Conservation (phyloP, 176 grass and related monocot species). For the Avena atlantica region DNA sequence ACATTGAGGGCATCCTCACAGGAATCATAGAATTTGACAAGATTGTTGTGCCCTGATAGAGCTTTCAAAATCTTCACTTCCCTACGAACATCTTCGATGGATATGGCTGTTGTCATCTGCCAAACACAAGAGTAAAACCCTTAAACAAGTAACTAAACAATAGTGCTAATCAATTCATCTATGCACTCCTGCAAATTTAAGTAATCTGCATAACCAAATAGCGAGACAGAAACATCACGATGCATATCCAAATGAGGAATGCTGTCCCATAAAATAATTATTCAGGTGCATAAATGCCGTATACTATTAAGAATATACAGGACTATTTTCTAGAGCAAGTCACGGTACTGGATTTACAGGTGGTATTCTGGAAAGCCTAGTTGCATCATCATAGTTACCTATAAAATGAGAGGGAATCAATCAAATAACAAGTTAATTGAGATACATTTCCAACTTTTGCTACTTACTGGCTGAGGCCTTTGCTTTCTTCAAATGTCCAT, state of each 20-base stretch:
- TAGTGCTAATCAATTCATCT: slow-evolving; percentile 4
- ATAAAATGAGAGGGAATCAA: neutral
- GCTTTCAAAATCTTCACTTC: slow-evolving; percentile 99
- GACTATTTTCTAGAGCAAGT: slow-evolving; percentile 9
- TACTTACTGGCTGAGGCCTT: neutral
- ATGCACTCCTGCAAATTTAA: slow-evolving; percentile 5
- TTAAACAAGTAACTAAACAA: neutral
- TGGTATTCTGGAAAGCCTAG: slow-evolving; percentile 11
- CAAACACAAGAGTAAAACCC: slow-evolving; percentile 35
- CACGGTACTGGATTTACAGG: neutral
- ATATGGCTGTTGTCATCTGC: slow-evolving; percentile 99
- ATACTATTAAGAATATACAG: neutral
- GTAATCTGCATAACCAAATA: neutral
- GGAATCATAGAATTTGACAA: slow-evolving; percentile 99
- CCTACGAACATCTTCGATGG: slow-evolving; percentile 98
- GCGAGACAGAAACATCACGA: slow-evolving; percentile 13
- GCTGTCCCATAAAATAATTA: neutral
- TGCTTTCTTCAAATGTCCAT: neutral
- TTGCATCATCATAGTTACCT: neutral
- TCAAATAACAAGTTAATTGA: neutral
- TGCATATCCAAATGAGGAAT: slow-evolving; percentile 27
- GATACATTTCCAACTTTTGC: neutral
- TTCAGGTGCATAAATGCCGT: slow-evolving; percentile 1
- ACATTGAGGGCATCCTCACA: slow-evolving; percentile 99
- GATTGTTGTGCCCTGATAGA: slow-evolving; percentile 92